A percentile compares a stretch with the other conserved stretches of the same genome.
These are phyloP conservation scores for Paratinospora sagittata DNA, from an alignment of 164 flowering plant species.

Conservation along the genomic window DNA sequence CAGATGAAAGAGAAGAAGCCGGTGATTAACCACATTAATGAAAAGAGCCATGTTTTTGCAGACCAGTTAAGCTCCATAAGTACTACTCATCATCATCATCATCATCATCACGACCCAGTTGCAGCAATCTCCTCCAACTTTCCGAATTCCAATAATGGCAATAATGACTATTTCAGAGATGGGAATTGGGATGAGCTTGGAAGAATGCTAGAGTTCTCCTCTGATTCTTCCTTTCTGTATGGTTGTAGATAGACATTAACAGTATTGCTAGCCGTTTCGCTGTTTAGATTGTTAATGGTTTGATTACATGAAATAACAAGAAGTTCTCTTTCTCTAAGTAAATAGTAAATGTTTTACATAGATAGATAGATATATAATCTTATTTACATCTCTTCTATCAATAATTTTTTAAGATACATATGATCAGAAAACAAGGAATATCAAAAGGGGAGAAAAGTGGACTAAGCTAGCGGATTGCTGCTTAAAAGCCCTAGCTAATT, in stretches of 20 bases:
- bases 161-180: slow-evolving; percentile 14
- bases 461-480: no score
- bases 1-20: slow-evolving; percentile 23
- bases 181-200: slow-evolving; percentile 54
- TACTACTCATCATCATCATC: no score
- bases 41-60: slow-evolving; percentile 9
- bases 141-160: not conserved
- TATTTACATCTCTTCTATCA: no score
- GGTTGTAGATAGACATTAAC: slow-evolving; percentile 8
- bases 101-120: slow-evolving; percentile 15
- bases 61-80: slow-evolving; percentile 14
- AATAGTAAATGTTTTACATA: no score
- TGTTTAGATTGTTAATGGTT: no score
- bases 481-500: no score
- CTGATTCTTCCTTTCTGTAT: slow-evolving; percentile 20
- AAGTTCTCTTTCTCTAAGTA: no score
- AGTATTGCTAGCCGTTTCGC: not conserved
- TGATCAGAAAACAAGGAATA: no score
- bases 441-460: no score
- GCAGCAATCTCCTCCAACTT: slow-evolving; percentile 16
- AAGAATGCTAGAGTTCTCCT: slow-evolving; percentile 31
- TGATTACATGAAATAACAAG: no score
- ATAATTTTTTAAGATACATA: no score
- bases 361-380: no score
- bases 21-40: slow-evolving; percentile 12